These are phyloP conservation scores for Backusella luteola DNA, from an alignment of 192 early-diverging fungal species.

Conservation along the genomic window DNA sequence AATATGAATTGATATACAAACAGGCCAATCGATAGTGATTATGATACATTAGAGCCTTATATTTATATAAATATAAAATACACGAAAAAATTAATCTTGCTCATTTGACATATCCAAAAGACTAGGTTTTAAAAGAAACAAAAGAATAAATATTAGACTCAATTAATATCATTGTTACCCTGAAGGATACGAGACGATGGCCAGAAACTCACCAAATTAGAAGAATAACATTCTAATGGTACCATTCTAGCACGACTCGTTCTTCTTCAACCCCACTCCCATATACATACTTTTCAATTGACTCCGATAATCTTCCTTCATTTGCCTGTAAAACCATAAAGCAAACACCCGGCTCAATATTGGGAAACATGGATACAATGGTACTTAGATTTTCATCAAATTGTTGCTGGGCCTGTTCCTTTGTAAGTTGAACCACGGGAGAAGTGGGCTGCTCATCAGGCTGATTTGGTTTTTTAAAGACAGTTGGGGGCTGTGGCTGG, in stretches of 20 bases:
- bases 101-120: conserved; percentile 20
- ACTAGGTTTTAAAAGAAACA: neutral
- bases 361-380: conserved; percentile 70
- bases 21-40: neutral
- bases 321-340: conserved; percentile 73
- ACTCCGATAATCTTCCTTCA: conserved; percentile 44
- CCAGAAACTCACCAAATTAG: neutral
- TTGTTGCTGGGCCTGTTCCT: neutral
- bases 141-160: neutral
- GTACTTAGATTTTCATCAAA: conserved; percentile 55
- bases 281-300: conserved; percentile 43
- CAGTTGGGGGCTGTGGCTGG: neutral
- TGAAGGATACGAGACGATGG: neutral
- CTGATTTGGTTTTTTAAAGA: conserved; percentile 1
- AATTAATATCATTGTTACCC: neutral
- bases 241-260: neutral
- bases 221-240: neutral
- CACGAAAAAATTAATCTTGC: neutral
- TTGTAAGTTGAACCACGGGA: neutral
- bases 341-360: conserved; percentile 68
- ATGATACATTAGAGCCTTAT: neutral
- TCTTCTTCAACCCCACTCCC: neutral
- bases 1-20: neutral
- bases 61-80: neutral
- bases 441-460: neutral